A percentile compares a stretch with the other conserved stretches of the same genome.
Evolutionary conservation across 164 flowering plant genomes (phyloP).

Genomic region (Dillenia suffruticosa): DNA sequence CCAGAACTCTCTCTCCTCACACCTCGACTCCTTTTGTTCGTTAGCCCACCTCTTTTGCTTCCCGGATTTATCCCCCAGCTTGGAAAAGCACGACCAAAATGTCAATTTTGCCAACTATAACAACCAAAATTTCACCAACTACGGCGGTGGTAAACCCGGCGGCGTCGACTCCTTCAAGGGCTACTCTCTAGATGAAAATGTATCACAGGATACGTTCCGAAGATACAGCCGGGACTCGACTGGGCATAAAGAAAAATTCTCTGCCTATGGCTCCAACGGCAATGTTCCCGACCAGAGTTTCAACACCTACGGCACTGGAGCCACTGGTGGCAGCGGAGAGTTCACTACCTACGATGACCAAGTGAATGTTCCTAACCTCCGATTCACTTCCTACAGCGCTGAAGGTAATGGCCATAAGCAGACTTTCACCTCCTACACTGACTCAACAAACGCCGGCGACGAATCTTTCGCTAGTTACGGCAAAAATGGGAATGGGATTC

Average conservation of each 20-base stretch:
- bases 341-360: slow-evolving; percentile 45
- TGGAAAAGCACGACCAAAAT: slow-evolving; percentile 41
- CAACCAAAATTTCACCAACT: slow-evolving; percentile 70
- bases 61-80: slow-evolving; percentile 44
- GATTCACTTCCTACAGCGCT: slow-evolving; percentile 51
- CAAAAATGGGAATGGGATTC: slow-evolving; percentile 39
- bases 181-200: slow-evolving; percentile 60
- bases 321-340: slow-evolving; percentile 64
- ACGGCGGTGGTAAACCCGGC: slow-evolving; percentile 44
- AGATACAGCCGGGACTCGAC: slow-evolving; percentile 51
- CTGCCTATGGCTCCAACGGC: slow-evolving; percentile 47
- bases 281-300: slow-evolving; percentile 60
- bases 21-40: slow-evolving; percentile 58
- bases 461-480: slow-evolving; percentile 58
- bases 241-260: slow-evolving; percentile 54
- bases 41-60: slow-evolving; percentile 75
- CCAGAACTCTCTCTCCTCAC: slow-evolving; percentile 37
- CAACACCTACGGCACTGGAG: slow-evolving; percentile 43
- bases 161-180: slow-evolving; percentile 66
- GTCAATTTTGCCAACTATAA: slow-evolving; percentile 37
- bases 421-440: slow-evolving; percentile 43
- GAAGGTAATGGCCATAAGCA: slow-evolving; percentile 41
- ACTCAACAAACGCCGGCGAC: slow-evolving; percentile 53
- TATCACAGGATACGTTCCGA: slow-evolving; percentile 43
- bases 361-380: slow-evolving; percentile 61